Evolutionary conservation across 805 yeast genomes (phyloP).

Genomic region (Sungouiella blattae): DNA sequence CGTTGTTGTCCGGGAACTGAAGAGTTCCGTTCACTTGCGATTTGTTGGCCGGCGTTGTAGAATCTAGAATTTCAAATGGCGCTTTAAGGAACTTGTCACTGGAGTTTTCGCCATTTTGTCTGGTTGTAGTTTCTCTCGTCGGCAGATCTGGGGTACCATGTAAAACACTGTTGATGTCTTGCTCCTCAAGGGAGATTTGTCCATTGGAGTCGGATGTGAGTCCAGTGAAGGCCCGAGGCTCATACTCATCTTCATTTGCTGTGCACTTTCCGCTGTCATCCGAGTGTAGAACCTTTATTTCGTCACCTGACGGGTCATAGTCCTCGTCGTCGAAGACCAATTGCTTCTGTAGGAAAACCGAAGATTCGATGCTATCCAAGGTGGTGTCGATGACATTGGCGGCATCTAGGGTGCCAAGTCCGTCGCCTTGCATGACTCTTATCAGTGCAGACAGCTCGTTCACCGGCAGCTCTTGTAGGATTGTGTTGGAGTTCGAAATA

Average conservation of each 20-base stretch:
- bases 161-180: too few relatives aligned
- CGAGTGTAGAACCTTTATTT: constrained; percentile 17
- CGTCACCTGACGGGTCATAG: constrained; percentile 13
- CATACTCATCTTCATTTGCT: constrained; percentile 14
- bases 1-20: constrained; percentile 3
- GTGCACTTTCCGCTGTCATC: constrained; percentile 25
- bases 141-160: too few relatives aligned
- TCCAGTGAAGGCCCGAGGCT: too few relatives aligned
- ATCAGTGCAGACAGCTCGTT: constrained; percentile 6
- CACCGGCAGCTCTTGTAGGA: constrained; percentile 16
- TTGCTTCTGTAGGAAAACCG: constrained; percentile 8
- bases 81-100: too few relatives aligned
- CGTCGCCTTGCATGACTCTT: constrained; percentile 2
- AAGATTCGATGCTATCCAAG: neutral
- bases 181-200: too few relatives aligned
- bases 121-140: too few relatives aligned
- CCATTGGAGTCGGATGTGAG: too few relatives aligned
- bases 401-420: neutral
- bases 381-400: neutral
- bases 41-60: too few relatives aligned
- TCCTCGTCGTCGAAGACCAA: constrained; percentile 10
- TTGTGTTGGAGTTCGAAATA: constrained; percentile 12
- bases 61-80: too few relatives aligned
- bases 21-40: too few relatives aligned
- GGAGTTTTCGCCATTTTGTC: too few relatives aligned